phyloP scores from a whole-genome alignment of 2,329 filamentous ascomycete species.

The Phoma sp. region DNA sequence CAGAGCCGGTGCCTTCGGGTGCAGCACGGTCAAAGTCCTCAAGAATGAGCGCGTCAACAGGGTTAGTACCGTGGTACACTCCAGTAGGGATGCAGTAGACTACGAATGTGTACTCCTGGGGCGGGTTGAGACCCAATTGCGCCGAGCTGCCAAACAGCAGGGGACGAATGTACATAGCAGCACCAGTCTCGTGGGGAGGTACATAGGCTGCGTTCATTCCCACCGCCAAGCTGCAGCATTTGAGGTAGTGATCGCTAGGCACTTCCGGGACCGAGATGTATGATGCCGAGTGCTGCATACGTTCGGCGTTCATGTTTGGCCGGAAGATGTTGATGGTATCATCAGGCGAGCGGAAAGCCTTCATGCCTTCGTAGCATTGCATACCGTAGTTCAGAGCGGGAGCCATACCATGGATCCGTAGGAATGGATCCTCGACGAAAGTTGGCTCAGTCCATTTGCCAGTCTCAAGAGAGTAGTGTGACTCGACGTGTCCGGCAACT shows the following conservation, averaged over 20 bases:
- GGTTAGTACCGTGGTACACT: conserved; percentile 88
- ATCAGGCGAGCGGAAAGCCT: conserved; percentile 83
- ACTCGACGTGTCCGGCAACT: conserved; percentile 96
- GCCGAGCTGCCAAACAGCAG: conserved; percentile 86
- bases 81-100: conserved; percentile 92
- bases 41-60: conserved; percentile 85
- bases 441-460: conserved; percentile 77
- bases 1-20: conserved; percentile 86
- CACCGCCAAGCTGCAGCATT: conserved; percentile 80
- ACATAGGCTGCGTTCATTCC: conserved; percentile 88
- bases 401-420: conserved; percentile 92
- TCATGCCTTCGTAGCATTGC: conserved; percentile 98
- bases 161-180: conserved; percentile 91
- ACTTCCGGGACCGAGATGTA: conserved; percentile 85
- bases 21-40: conserved; percentile 94
- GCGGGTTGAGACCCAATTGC: conserved; percentile 83
- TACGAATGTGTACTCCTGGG: conserved; percentile 89
- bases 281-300: conserved; percentile 82
- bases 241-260: conserved; percentile 75
- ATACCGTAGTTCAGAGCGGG: conserved; percentile 94
- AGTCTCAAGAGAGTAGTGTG: conserved; percentile 75
- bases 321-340: conserved; percentile 86
- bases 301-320: conserved; percentile 79
- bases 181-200: conserved; percentile 85
- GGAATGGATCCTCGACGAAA: conserved; percentile 82